A percentile compares a stretch with the other conserved stretches of the same genome.
Evolutionary conservation across 306 rosid species (phyloP).

Genomic region (Medicago arabica): DNA sequence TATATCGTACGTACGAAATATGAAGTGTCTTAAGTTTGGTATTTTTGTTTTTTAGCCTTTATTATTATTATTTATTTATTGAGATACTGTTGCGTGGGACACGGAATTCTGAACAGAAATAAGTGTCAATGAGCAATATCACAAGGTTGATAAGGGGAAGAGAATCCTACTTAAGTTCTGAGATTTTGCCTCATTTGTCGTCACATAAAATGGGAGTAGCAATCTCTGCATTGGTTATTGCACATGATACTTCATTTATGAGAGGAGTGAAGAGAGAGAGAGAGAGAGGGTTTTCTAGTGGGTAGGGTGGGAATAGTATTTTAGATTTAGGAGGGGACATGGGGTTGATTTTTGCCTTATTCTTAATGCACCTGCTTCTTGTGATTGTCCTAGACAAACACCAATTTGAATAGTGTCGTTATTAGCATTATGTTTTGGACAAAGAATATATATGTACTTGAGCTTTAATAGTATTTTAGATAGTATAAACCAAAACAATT

Average conservation of each 20-base stretch:
- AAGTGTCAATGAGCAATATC: slow-evolving; percentile 52
- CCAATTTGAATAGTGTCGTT: slow-evolving; percentile 38
- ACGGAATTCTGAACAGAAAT: slow-evolving; percentile 48
- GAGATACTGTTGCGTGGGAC: slow-evolving; percentile 42
- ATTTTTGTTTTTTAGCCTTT: neutral
- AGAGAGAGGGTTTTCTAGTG: slow-evolving; percentile 24
- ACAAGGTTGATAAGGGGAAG: slow-evolving; percentile 49
- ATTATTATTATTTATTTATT: slow-evolving; percentile 9
- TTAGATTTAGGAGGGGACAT: neutral
- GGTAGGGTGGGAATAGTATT: slow-evolving; percentile 26
- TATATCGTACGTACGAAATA: slow-evolving; percentile 18
- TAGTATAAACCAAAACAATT: neutral
- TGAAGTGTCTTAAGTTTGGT: neutral
- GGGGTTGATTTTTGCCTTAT: slow-evolving; percentile 21
- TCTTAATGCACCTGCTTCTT: slow-evolving; percentile 36
- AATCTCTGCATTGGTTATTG: slow-evolving; percentile 29
- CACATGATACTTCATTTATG: slow-evolving; percentile 49
- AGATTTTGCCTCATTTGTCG: slow-evolving; percentile 51
- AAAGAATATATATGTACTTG: slow-evolving; percentile 11
- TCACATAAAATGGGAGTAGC: slow-evolving; percentile 34
- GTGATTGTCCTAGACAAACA: slow-evolving; percentile 34
- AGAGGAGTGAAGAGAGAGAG: slow-evolving; percentile 20
- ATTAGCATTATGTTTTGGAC: slow-evolving; percentile 30
- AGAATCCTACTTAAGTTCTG: slow-evolving; percentile 49
- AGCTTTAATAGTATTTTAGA: neutral